A percentile compares a stretch with the other conserved stretches of the same genome.
Evolutionary conservation across 441 rosid genomes (phyloP).

Genomic region (Gossypium schwendimanii): DNA sequence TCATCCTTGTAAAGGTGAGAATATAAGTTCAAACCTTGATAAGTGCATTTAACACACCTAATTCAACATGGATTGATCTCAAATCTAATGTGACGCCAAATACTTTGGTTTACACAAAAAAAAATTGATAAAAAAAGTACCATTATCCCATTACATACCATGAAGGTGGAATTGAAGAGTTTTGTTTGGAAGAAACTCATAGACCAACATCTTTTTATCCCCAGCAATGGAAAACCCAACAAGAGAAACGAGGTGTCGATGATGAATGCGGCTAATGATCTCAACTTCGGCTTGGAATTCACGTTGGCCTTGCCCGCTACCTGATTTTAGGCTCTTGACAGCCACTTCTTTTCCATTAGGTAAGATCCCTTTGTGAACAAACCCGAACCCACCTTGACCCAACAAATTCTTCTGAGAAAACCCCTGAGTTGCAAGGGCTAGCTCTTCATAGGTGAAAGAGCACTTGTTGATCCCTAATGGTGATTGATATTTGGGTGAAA

Average conservation of each 20-base stretch:
- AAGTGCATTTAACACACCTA: no score
- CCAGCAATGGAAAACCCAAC: slow-evolving; percentile 68
- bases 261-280: slow-evolving; percentile 84
- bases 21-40: no score
- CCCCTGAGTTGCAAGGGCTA: slow-evolving; percentile 56
- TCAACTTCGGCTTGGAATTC: slow-evolving; percentile 87
- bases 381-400: slow-evolving; percentile 90
- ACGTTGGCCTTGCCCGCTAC: slow-evolving; percentile 65
- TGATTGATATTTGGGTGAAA: slow-evolving; percentile 11
- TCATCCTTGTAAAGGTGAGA: no score
- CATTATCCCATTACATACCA: slow-evolving; percentile 24
- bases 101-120: neutral
- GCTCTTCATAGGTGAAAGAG: slow-evolving; percentile 62
- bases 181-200: slow-evolving; percentile 71
- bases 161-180: slow-evolving; percentile 77
- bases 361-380: slow-evolving; percentile 70
- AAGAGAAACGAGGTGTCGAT: slow-evolving; percentile 78
- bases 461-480: slow-evolving; percentile 49
- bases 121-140: no score
- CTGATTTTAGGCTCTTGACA: slow-evolving; percentile 67
- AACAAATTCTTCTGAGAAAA: slow-evolving; percentile 53
- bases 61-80: no score
- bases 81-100: no score
- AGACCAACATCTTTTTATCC: slow-evolving; percentile 53
- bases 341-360: slow-evolving; percentile 76